These are phyloP conservation scores for Alternaria rosae DNA, from an alignment of 2,329 filamentous ascomycete species.

Conservation along the genomic window DNA sequence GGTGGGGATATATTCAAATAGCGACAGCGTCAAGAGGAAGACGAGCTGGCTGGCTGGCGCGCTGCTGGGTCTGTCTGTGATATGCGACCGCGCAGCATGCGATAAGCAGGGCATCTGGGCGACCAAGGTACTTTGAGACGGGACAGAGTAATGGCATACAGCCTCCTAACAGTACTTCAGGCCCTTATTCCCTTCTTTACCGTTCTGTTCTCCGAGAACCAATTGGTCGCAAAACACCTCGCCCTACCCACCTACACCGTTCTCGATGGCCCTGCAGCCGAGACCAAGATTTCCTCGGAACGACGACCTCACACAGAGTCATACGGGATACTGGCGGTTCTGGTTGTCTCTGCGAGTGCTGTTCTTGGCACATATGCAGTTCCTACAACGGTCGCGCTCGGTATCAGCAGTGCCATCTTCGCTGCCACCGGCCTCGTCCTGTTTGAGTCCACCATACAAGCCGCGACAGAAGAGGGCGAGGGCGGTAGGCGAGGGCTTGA, in stretches of 20 bases:
- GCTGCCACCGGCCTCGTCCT: constrained; percentile 51
- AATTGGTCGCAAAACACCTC: constrained; percentile 32
- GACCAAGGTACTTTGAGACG: constrained; percentile 51
- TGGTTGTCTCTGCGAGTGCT: constrained; percentile 47
- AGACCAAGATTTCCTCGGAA: constrained; percentile 25
- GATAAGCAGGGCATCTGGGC: constrained; percentile 55
- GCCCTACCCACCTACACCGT: constrained; percentile 32
- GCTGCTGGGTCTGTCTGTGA: constrained; percentile 51
- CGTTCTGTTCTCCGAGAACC: constrained; percentile 40
- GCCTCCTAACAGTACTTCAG: constrained; percentile 27
- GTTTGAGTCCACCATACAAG: constrained; percentile 47
- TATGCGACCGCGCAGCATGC: constrained; percentile 56
- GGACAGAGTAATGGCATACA: not conserved
- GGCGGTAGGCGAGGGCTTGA: constrained; percentile 40
- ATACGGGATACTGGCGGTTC: constrained; percentile 40
- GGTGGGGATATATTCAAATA: constrained; percentile 42
- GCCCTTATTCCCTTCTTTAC: constrained; percentile 46
- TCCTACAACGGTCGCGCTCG: constrained; percentile 49
- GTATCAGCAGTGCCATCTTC: constrained; percentile 53
- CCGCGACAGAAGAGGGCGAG: constrained; percentile 32
- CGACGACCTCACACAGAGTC: constrained; percentile 26
- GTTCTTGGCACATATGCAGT: constrained; percentile 47
- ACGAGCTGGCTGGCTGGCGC: constrained; percentile 52
- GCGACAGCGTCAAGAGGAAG: constrained; percentile 33
- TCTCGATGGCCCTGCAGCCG: constrained; percentile 29